Base-by-base conservation (phyloP, 1,139 yeast species). In the Saccharomyces pastorianus region DNA sequence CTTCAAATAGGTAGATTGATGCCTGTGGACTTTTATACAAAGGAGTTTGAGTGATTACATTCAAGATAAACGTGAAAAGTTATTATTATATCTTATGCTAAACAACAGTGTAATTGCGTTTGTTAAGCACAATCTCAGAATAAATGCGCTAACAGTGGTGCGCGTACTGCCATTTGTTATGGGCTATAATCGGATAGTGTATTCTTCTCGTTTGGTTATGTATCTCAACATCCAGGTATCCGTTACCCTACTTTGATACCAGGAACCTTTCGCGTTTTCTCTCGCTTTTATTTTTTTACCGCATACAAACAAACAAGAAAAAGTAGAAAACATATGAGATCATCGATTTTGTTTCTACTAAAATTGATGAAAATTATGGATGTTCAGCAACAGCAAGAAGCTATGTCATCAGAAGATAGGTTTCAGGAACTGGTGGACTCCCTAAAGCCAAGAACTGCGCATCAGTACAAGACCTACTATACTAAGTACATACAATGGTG, bases 401-500 rank as follows among this genome's bases (percentile, higher is more conserved):
- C 44, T 38, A 38, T 38, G 44, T 38, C 44, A 17, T 9, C 44
- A 20, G 25, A 38, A n/a, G 44, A 38, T 38, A 38, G 20, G 25
- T 38, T 55, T 6, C 51, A 50, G 27, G 52, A 52, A 46, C 54
- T 65, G 25, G 59, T 61, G 4, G 63, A 63, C 28, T 54, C 65
- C 4, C 47, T 64, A 38, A 56, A 67, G 3, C 62, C 67, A 32
- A 58, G 61, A 32, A 61, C 65, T 8, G 58, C 62, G 26, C 63
- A 63, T 53, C 66, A 64, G 56, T 65, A 63, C 55, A 62, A 61
- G 54, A 58, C 65, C 34, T 63, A 63, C 54, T 60, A 64, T 49
- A 57, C 60, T 26, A 62, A 61, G 47, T 66, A 62, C 55, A 57
- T 64, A 14, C 58, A 60, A 44, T 66, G 70, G 70, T 61, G 64